Evolutionary conservation across 495 filamentous ascomycete genomes (phyloP).

Genomic region (Cudoniella acicularis): DNA sequence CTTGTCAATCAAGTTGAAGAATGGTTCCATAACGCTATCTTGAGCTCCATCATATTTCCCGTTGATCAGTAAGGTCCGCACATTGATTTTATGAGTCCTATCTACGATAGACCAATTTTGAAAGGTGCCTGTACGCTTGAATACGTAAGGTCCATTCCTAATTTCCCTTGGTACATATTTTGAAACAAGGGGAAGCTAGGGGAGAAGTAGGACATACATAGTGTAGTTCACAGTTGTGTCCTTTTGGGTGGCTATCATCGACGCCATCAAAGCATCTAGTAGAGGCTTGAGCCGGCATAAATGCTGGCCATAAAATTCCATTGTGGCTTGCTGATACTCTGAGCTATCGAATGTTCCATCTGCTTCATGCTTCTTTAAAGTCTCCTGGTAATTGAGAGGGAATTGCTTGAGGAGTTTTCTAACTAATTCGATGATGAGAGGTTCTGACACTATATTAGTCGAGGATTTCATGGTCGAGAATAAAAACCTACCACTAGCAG

Average conservation of each 20-base stretch:
- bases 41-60: conserved; percentile 46
- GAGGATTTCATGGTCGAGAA: no score
- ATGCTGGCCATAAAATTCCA: conserved; percentile 39
- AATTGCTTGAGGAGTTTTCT: no score
- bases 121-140: conserved; percentile 40
- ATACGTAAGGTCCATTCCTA: conserved; percentile 47
- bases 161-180: background rate
- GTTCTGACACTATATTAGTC: no score
- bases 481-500: no score
- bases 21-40: conserved; percentile 40
- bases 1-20: conserved; percentile 38
- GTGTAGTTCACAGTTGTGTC: conserved; percentile 28
- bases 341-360: conserved; percentile 36
- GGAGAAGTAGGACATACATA: conserved; percentile 34
- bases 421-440: no score
- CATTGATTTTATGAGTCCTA: conserved; percentile 33
- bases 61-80: conserved; percentile 44
- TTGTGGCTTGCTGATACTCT: conserved; percentile 42
- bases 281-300: conserved; percentile 36
- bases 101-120: conserved; percentile 38
- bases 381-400: no score
- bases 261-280: conserved; percentile 29
- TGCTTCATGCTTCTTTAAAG: no score
- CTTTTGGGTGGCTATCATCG: conserved; percentile 35
- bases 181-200: background rate